Base-by-base conservation (phyloP, 768 basidiomycete genomes). In the Xerocomellus chrysenteron region DNA sequence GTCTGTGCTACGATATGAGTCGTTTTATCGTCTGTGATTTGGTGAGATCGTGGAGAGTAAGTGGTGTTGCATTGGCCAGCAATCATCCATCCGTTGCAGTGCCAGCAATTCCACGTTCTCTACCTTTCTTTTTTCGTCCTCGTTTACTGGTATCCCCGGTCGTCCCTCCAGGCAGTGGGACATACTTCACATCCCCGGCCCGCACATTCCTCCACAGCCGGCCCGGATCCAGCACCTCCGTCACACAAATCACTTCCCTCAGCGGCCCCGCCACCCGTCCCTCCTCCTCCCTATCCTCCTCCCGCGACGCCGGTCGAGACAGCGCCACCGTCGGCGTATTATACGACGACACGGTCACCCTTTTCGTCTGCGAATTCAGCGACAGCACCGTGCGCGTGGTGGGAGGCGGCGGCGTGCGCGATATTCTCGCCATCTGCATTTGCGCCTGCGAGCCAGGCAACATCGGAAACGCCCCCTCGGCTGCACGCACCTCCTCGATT, bases 381-480 rank as follows among this genome's bases (percentile, higher is more conserved):
- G 87, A 86, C 24, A 88, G 60, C 11, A 87, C 82, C 65, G 81
- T 85, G 57, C 82, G 83, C 1, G 79, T 76, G 47, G 78, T 73
- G 16, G 75, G 62, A 1, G 76, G 68, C n/a, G 59, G 43, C 3
- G 68, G 46, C 40, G 64, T 50, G 24, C 61, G 44, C 41, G 60
- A 56, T 36, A 60, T 19, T 42, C 55, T 63, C 50, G 26, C 14
- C 46, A 13, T n/a, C 28, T 63, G 54, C 35, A 2, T 21, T 6
- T 58, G 43, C 14, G 63, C 28, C 36, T 59, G 58, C 16, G 42
- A 42, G 8, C 63, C 62, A 39, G 52, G 59, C 28, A 90, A 78
- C 14, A 76, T 73, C 19, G 87, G 87, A 65, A 90, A 90, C 0
- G 82, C 84, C 3, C 87, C 86, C 26, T 74, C 80, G 0, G 80